These are phyloP conservation scores for Globisporangium ultimum DNA, from an alignment of 352 stramenopile species.

Conservation along the genomic window DNA sequence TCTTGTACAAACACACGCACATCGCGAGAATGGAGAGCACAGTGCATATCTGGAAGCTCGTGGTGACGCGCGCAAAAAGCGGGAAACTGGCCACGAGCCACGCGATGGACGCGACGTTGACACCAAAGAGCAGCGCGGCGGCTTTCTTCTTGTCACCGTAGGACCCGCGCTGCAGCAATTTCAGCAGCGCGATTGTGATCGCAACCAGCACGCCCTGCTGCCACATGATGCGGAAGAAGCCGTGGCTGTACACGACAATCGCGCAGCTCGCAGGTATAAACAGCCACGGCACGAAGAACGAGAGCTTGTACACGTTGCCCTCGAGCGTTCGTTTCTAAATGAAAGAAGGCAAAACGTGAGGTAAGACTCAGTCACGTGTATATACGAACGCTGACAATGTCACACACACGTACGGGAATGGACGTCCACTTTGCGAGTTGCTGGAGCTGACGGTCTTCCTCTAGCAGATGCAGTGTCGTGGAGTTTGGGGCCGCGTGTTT, in stretches of 20 bases:
- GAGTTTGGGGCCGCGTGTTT: slow-evolving; percentile 33
- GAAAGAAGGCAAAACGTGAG: neutral
- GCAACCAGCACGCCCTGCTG: slow-evolving; percentile 30
- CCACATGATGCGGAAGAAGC: slow-evolving; percentile 31
- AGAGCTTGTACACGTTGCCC: slow-evolving; percentile 64
- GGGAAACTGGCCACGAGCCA: slow-evolving; percentile 56
- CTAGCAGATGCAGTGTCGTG: slow-evolving; percentile 38
- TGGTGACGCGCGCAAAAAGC: slow-evolving; percentile 23
- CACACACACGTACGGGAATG: slow-evolving; percentile 26
- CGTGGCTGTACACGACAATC: slow-evolving; percentile 33
- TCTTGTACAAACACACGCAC: slow-evolving; percentile 54
- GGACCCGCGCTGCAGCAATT: slow-evolving; percentile 52
- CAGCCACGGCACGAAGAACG: slow-evolving; percentile 72
- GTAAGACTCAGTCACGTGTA: neutral
- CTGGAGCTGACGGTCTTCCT: slow-evolving; percentile 54
- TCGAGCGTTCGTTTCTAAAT: slow-evolving; percentile 55
- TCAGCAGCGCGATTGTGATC: slow-evolving; percentile 33
- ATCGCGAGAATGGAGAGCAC: slow-evolving; percentile 31
- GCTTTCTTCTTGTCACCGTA: slow-evolving; percentile 79
- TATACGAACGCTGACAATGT: neutral
- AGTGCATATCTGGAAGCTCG: slow-evolving; percentile 22
- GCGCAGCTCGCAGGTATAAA: slow-evolving; percentile 44
- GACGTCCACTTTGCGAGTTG: slow-evolving; percentile 31
- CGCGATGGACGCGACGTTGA: slow-evolving; percentile 70
- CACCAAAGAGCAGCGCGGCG: slow-evolving; percentile 62